Percentiles rank a stretch among this genome's conserved stretches.
Evolutionary conservation across 164 flowering plant species (phyloP).

Genomic region (Vitis labrusca): DNA sequence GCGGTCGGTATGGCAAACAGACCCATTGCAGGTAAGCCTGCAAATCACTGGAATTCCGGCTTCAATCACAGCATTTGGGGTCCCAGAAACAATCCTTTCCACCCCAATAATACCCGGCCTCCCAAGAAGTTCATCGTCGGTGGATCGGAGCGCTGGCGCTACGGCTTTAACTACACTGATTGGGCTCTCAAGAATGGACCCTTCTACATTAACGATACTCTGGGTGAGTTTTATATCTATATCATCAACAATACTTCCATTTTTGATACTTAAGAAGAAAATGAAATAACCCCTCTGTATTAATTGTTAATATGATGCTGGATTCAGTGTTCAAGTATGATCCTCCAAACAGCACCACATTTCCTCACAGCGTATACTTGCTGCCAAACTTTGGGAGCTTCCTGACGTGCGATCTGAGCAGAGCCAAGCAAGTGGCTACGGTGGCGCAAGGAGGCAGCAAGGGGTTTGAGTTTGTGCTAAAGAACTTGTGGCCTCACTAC

Average conservation of each 20-base stretch:
- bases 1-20: conserved; percentile 16
- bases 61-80: no score
- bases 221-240: conserved; percentile 16
- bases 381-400: conserved; percentile 3
- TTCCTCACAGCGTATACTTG: conserved; percentile 11
- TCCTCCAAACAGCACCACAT: conserved; percentile 6
- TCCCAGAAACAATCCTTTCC: background rate
- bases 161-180: conserved; percentile 15
- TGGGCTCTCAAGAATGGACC: conserved; percentile 15
- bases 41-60: no score
- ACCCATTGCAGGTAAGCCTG: no score
- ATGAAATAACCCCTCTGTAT: no score
- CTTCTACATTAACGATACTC: conserved; percentile 24
- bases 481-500: background rate
- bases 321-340: conserved; percentile 8
- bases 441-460: conserved; percentile 2
- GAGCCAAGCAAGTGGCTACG: conserved; percentile 5
- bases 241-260: no score
- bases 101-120: background rate
- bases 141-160: conserved; percentile 25
- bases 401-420: conserved; percentile 1
- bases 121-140: conserved; percentile 32
- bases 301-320: no score
- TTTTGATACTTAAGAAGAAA: no score
- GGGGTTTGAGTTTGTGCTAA: conserved; percentile 2